These are phyloP conservation scores for Phytopythium ostracodes DNA, from an alignment of 352 stramenopile genomes.

Conservation along the genomic window DNA sequence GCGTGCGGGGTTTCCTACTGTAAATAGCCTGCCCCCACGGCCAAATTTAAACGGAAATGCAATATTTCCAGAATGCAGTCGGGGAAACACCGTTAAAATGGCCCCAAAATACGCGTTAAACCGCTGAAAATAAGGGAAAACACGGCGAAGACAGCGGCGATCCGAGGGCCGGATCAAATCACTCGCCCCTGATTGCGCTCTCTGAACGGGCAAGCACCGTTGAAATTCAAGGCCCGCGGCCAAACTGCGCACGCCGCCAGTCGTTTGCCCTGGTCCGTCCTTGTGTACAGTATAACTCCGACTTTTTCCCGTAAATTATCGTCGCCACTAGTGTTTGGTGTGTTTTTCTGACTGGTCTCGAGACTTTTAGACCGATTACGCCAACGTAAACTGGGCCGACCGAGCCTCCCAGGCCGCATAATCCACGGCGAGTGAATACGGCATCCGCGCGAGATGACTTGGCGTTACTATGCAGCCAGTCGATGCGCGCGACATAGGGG, in stretches of 20 bases:
- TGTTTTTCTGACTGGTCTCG: background rate
- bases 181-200: background rate
- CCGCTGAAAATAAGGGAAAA: background rate
- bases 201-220: background rate
- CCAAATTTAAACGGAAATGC: too few species aligned
- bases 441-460: background rate
- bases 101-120: background rate
- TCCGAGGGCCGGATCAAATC: background rate
- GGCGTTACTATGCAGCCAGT: background rate
- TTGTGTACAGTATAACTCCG: background rate
- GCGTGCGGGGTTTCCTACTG: too few species aligned
- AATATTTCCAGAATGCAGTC: background rate
- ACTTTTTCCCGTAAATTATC: background rate
- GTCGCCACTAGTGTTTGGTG: background rate
- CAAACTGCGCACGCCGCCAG: background rate
- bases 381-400: background rate
- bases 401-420: background rate
- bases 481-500: background rate
- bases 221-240: background rate
- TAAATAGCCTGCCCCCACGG: too few species aligned
- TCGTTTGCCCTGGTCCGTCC: background rate
- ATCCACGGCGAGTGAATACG: background rate
- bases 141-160: too few species aligned
- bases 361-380: background rate
- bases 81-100: background rate